phyloP scores from a whole-genome alignment of 352 stramenopile genomes.

The Aphanomyces cochlioides region DNA sequence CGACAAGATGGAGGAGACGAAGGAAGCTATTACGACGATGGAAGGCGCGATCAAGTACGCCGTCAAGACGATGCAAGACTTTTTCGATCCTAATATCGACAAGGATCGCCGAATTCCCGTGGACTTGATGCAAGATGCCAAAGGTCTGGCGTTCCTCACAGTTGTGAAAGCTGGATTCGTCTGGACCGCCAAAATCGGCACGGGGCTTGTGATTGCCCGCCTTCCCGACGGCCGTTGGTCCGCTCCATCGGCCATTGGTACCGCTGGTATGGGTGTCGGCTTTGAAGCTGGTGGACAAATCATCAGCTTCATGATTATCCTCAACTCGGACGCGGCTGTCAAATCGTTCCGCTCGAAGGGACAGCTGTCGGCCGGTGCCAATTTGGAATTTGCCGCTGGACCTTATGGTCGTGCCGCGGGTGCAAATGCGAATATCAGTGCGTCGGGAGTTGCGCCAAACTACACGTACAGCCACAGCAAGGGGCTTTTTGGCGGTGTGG shows the following conservation, averaged over 20 bases:
- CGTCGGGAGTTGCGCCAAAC: slow-evolving; percentile 72
- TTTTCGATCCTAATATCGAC: slow-evolving; percentile 84
- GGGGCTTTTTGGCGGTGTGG: slow-evolving; percentile 77
- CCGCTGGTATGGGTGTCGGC: slow-evolving; percentile 84
- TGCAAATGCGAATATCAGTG: slow-evolving; percentile 71
- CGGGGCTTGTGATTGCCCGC: slow-evolving; percentile 92
- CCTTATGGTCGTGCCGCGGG: slow-evolving; percentile 74
- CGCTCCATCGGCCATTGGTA: slow-evolving; percentile 92
- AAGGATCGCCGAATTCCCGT: slow-evolving; percentile 86
- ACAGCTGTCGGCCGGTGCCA: slow-evolving; percentile 75
- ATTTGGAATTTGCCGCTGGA: slow-evolving; percentile 75
- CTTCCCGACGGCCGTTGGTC: slow-evolving; percentile 93
- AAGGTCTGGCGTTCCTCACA: slow-evolving; percentile 90
- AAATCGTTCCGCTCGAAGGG: slow-evolving; percentile 86
- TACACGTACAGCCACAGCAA: slow-evolving; percentile 88
- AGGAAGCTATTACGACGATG: slow-evolving; percentile 86
- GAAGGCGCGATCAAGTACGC: slow-evolving; percentile 86
- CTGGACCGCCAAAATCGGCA: slow-evolving; percentile 79
- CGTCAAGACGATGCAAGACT: slow-evolving; percentile 87
- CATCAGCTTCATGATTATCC: slow-evolving; percentile 88
- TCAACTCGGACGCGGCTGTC: slow-evolving; percentile 92
- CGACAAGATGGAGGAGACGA: slow-evolving; percentile 32
- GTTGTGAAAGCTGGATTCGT: slow-evolving; percentile 89
- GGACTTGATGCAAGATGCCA: slow-evolving; percentile 84
- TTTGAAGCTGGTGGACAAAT: slow-evolving; percentile 73